Evolutionary conservation across 768 basidiomycete species (phyloP).

Genomic region (Austroboletus eburneus): DNA sequence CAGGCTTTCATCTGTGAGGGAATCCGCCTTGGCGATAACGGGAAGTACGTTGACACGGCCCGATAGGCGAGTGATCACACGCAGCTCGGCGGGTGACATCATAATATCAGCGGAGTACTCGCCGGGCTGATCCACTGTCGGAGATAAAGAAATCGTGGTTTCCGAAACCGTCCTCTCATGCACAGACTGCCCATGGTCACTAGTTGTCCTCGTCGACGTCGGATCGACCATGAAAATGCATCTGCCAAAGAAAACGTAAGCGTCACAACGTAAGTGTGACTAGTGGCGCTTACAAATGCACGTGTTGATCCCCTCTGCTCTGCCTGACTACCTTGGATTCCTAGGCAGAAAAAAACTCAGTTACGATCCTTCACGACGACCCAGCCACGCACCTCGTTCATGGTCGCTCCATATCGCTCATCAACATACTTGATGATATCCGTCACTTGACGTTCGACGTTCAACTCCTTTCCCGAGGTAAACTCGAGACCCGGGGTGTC

Average conservation of each 20-base stretch:
- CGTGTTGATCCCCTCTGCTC: constrained; percentile 85
- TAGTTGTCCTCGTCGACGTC: constrained; percentile 48
- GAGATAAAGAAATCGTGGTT: constrained; percentile 50
- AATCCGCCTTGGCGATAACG: constrained; percentile 76
- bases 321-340: constrained; percentile 87
- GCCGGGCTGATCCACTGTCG: constrained; percentile 46
- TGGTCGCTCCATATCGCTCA: constrained; percentile 76
- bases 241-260: constrained; percentile 34
- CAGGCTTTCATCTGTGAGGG: constrained; percentile 76
- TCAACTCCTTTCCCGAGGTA: constrained; percentile 64
- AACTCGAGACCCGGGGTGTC: constrained; percentile 88
- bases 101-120: constrained; percentile 48
- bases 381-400: constrained; percentile 61
- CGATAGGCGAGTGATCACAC: constrained; percentile 72
- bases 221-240: constrained; percentile 88
- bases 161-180: constrained; percentile 63
- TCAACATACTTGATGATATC: constrained; percentile 74
- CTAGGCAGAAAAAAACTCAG: constrained; percentile 33
- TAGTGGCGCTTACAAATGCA: constrained; percentile 64
- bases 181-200: constrained; percentile 46
- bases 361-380: too few species aligned
- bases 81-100: constrained; percentile 76
- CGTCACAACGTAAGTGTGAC: neutral
- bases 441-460: constrained; percentile 75
- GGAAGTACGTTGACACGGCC: constrained; percentile 77